Evolutionary conservation across 2,329 filamentous ascomycete species (phyloP), one percentile per base, ranked within the genome.

Genomic region (Pseudonectria buxi): DNA sequence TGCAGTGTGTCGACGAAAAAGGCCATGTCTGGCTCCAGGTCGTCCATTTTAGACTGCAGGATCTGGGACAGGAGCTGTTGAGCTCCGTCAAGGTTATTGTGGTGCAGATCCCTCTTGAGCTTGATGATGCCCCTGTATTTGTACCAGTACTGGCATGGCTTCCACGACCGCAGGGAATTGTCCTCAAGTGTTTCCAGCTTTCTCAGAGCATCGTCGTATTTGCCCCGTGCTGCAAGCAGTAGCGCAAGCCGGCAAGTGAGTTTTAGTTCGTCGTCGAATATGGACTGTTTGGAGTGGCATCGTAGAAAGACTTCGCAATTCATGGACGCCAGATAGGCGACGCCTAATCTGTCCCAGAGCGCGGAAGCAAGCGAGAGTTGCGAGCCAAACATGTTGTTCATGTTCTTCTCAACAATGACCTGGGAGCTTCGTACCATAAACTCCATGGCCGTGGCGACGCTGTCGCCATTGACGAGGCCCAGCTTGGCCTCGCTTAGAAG

Each of bases 401-500:
- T 73, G 45, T 85, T 80, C 47, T 83, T 83, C 37, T 81, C 80
- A n/a, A 89, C 71, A 41, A 88, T 83, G 18, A 95, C 66, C 49
- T 92, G 85, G 1, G 85, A 86, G 45, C 86, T 84, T 53, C 88
- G 83, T n/a, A 84, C 74, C 41, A 95, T 74, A 46, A 81, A 76
- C 56, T 95, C 88, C 34, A 92, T 69, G 2, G 85, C 79, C 6
- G 64, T 67, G 4, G 71, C 67, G 31, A 74, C 56, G 53, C 81
- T 72, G 62, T 78, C 76, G 9, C 87, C 87, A 51, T 80, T 82
- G 35, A 78, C 72, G 37, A 95, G 70, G 14, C 76, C 76, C 28
- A 94, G 65, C 56, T 89, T 94, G 3, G 88, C 86, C 59, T 96
- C 89, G 49, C 83, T 88, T 35, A 95, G 69, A 11, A 95, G 66